phyloP scores from a whole-genome alignment of 495 filamentous ascomycete genomes.

The Aspergillus bertholletiae region DNA sequence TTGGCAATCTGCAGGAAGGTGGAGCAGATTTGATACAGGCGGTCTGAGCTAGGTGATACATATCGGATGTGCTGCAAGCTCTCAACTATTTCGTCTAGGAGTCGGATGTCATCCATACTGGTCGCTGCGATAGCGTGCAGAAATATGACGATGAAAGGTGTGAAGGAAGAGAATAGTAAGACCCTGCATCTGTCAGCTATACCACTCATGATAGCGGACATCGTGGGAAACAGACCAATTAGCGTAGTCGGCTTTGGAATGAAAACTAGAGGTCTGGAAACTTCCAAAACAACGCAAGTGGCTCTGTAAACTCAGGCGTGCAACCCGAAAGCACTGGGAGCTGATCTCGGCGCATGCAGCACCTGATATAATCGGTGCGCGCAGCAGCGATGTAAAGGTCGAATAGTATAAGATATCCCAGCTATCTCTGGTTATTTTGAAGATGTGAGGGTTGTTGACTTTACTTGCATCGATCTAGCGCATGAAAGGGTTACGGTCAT shows the following conservation, averaged over 20 bases:
- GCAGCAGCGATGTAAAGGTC: slow-evolving; percentile 11
- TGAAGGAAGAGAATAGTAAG: slow-evolving; percentile 19
- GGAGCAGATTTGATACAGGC: slow-evolving; percentile 19
- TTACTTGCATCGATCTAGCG: slow-evolving; percentile 6
- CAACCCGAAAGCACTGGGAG: slow-evolving; percentile 16
- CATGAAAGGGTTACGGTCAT: not conserved
- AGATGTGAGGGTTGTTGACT: slow-evolving; percentile 5
- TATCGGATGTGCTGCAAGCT: slow-evolving; percentile 10
- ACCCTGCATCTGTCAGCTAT: slow-evolving; percentile 8
- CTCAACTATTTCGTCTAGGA: slow-evolving; percentile 17
- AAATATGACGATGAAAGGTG: slow-evolving; percentile 23
- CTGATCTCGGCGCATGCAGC: slow-evolving; percentile 8
- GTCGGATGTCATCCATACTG: slow-evolving; percentile 12
- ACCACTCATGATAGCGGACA: not conserved
- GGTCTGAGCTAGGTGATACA: slow-evolving; percentile 11
- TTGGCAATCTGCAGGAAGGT: slow-evolving; percentile 13
- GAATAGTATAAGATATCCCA: slow-evolving; percentile 21
- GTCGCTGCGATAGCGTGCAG: slow-evolving; percentile 21
- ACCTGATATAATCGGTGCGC: slow-evolving; percentile 6
- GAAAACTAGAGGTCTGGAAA: slow-evolving; percentile 5
- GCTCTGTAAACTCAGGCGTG: slow-evolving; percentile 14
- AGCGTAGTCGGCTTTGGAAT: slow-evolving; percentile 20
- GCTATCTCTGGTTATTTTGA: slow-evolving; percentile 3
- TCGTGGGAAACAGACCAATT: slow-evolving; percentile 18
- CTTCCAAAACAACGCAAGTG: slow-evolving; percentile 16